phyloP scores from a whole-genome alignment of 169 alveolate species.

The Babesia bigemina region DNA sequence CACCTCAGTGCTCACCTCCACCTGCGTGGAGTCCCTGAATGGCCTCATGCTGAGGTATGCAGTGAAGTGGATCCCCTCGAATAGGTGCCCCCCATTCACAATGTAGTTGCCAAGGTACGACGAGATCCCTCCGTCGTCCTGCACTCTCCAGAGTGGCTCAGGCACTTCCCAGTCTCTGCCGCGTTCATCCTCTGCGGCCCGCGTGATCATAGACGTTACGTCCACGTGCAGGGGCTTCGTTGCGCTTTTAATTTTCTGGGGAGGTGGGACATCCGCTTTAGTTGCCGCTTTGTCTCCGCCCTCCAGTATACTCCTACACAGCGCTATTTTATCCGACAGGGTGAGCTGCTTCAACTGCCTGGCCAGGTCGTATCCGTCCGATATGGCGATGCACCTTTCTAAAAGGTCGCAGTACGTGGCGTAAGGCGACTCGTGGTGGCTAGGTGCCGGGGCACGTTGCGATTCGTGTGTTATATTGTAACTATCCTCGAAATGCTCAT shows the following conservation, averaged over 20 bases:
- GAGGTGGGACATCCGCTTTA: background rate
- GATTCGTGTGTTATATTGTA: too few relatives aligned
- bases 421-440: background rate
- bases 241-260: background rate
- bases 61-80: slow-evolving; percentile 26
- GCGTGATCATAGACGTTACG: too few relatives aligned
- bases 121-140: slow-evolving; percentile 58
- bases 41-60: slow-evolving; percentile 15
- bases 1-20: slow-evolving; percentile 8
- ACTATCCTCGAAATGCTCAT: too few relatives aligned
- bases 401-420: slow-evolving; percentile 1
- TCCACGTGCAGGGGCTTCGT: background rate
- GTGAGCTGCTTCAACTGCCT: background rate
- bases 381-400: slow-evolving; percentile 10
- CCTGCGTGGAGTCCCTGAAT: background rate
- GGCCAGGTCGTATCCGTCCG: slow-evolving; percentile 1
- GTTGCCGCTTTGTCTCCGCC: background rate
- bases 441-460: background rate
- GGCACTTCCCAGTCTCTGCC: background rate
- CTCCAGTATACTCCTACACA: slow-evolving; percentile 1
- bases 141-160: slow-evolving; percentile 54
- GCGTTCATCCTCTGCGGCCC: background rate
- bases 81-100: slow-evolving; percentile 20
- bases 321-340: background rate
- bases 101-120: slow-evolving; percentile 40